Evolutionary conservation across 1,284 basidiomycete species (phyloP).

Genomic region (Cutaneotrichosporon cutaneum): DNA sequence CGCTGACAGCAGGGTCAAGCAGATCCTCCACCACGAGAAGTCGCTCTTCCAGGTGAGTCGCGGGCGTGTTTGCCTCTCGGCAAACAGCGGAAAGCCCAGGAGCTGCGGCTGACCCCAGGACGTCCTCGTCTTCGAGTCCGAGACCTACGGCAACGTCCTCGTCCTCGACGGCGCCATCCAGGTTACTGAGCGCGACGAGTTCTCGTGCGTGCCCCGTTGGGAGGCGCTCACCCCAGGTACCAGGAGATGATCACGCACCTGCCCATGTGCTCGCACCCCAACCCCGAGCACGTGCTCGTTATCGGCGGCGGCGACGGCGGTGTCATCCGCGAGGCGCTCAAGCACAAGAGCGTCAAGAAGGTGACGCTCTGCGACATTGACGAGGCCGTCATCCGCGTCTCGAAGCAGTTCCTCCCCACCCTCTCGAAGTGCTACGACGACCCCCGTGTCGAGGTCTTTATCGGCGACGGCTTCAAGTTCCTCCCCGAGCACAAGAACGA

Average conservation of each 20-base stretch:
- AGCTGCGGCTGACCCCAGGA: constrained; percentile 61
- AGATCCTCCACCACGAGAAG: constrained; percentile 91
- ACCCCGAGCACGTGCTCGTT: constrained; percentile 93
- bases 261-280: constrained; percentile 90
- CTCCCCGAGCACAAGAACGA: constrained; percentile 81
- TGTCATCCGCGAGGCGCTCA: constrained; percentile 95
- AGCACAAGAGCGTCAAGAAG: constrained; percentile 86
- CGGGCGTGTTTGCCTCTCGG: too few species aligned
- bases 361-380: constrained; percentile 98
- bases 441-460: constrained; percentile 80
- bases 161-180: constrained; percentile 96
- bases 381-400: constrained; percentile 95
- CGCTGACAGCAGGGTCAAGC: constrained; percentile 65
- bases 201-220: constrained; percentile 66
- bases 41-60: constrained; percentile 65
- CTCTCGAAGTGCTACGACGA: constrained; percentile 86
- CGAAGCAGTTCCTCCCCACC: constrained; percentile 87
- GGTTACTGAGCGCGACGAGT: constrained; percentile 96
- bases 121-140: constrained; percentile 92
- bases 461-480: constrained; percentile 98
- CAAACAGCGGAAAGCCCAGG: background rate
- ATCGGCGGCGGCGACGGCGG: constrained; percentile 97
- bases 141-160: constrained; percentile 93
- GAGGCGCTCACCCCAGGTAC: constrained; percentile 61
- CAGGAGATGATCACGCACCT: constrained; percentile 99